A percentile compares a stretch with the other conserved stretches of the same genome.
Evolutionary conservation across 257 asterid genomes (phyloP).

Genomic region (Fraxinus anomala): DNA sequence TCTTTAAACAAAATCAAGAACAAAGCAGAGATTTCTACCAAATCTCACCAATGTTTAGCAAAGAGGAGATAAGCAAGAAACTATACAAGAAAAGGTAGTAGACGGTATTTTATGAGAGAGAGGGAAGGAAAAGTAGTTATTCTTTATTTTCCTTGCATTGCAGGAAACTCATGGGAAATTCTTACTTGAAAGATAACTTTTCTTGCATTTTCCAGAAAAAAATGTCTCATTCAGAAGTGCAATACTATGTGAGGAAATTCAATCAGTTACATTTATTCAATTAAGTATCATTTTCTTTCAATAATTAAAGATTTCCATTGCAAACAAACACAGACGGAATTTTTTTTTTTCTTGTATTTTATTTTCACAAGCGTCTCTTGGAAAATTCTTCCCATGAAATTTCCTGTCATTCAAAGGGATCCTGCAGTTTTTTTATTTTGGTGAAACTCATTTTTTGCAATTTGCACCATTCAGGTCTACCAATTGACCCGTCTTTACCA

Average conservation of each 20-base stretch:
- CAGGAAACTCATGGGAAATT: not conserved
- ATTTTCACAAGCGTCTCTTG: not conserved
- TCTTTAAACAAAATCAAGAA: not conserved
- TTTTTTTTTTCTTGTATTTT: not conserved
- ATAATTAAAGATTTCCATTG: not conserved
- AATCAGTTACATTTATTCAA: not conserved
- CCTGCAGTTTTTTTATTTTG: not conserved
- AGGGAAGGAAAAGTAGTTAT: not conserved
- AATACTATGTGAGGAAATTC: not conserved
- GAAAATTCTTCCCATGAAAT: not conserved
- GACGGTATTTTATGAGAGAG: not conserved
- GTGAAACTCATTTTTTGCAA: not conserved
- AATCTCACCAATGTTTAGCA: not conserved
- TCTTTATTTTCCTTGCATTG: not conserved
- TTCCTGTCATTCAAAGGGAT: not conserved
- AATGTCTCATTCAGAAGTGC: slow-evolving; percentile 4
- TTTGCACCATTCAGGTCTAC: not conserved
- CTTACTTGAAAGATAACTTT: slow-evolving; percentile 4
- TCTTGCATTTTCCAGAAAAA: slow-evolving; percentile 2
- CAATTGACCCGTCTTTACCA: not conserved
- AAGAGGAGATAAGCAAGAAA: not conserved
- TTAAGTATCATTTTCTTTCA: not conserved
- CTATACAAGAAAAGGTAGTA: not conserved
- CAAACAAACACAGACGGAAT: not conserved
- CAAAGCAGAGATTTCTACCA: not conserved